Base-by-base conservation (phyloP, 2,329 filamentous ascomycete genomes). In the Fusarium nanum region DNA sequence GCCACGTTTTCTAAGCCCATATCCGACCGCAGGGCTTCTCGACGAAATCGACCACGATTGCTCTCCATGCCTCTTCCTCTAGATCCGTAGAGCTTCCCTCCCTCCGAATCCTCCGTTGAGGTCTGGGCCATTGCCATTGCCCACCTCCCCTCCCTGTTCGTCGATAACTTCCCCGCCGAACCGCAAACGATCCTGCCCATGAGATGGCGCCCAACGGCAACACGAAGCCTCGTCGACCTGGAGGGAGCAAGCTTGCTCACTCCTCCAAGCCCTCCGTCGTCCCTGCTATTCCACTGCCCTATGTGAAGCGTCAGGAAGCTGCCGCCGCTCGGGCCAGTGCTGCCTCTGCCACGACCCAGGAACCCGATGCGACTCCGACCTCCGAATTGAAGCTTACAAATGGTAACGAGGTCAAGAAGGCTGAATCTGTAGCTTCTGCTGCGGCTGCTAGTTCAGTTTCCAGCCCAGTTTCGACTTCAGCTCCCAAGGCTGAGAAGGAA, bases 211-310 rank as follows among this genome's bases (percentile, higher is more conserved):
- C 79, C 44, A 79, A 76, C 72, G 77, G 76, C 69, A 74, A 76
- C 46, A 72, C 69, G 65, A 79, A 76, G 73, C 60, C 74, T 70
- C 79, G 79, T 69, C 76, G 76, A 70, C 68, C 71, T 61, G 74
- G 68, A 57, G 56, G 68, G 49, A 70, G 69, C 71, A 78, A 76
- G 73, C 75, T 77, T 64, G 73, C 71, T 59, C 75, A 77, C 56
- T 73, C 69, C 60, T 65, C 75, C 60, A 80, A 79, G 68, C 75
- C 78, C 49, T 75, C 82, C 40, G 73, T 82, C 42, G 73, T 79
- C 60, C 81, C 81, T 62, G 81, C 77, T 58, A 77, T 82, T 47
- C 81, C 81, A 50, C 69, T 82, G 65, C 79, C 79, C 20, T 76
- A 80, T 65, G 75, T 79, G 53, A 82, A 81, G 70, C 79, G 80